These are phyloP conservation scores for Pseudogymnoascus destructans DNA, from an alignment of 2,329 filamentous ascomycete species.

Conservation along the genomic window DNA sequence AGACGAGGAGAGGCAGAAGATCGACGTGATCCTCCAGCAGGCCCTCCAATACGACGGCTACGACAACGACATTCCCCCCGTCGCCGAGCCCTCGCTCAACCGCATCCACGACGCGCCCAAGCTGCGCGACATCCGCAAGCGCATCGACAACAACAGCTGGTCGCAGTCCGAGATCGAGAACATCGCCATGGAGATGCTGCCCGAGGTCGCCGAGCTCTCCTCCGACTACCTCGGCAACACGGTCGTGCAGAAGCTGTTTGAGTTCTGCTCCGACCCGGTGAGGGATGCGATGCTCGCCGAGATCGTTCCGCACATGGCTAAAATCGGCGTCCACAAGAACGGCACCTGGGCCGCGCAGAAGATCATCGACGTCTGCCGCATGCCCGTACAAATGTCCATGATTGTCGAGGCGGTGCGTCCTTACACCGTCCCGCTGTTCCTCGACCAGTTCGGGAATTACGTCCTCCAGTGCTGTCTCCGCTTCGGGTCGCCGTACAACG, in stretches of 20 bases:
- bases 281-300: slow-evolving; percentile 83
- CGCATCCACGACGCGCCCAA: slow-evolving; percentile 88
- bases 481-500: slow-evolving; percentile 76
- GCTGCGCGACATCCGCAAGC: slow-evolving; percentile 88
- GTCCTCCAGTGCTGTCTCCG: slow-evolving; percentile 93
- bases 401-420: slow-evolving; percentile 76
- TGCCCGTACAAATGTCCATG: slow-evolving; percentile 64
- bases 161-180: slow-evolving; percentile 79
- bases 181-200: slow-evolving; percentile 86
- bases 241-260: slow-evolving; percentile 97
- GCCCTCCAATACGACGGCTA: slow-evolving; percentile 65
- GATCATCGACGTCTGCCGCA: slow-evolving; percentile 94
- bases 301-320: slow-evolving; percentile 82
- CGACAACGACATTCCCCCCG: slow-evolving; percentile 72
- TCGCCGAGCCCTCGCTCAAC: slow-evolving; percentile 78
- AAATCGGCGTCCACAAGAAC: slow-evolving; percentile 98
- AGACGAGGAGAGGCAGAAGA: slow-evolving; percentile 61
- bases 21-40: slow-evolving; percentile 59
- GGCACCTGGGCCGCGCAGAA: slow-evolving; percentile 99
- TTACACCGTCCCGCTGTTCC: slow-evolving; percentile 81
- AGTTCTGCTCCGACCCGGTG: slow-evolving; percentile 81
- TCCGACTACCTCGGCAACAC: slow-evolving; percentile 98
- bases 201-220: slow-evolving; percentile 86
- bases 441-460: slow-evolving; percentile 98
- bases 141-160: slow-evolving; percentile 89